Conservation (phyloP, 2,329 filamentous ascomycete species). For the Pochonia chlamydosporia region DNA sequence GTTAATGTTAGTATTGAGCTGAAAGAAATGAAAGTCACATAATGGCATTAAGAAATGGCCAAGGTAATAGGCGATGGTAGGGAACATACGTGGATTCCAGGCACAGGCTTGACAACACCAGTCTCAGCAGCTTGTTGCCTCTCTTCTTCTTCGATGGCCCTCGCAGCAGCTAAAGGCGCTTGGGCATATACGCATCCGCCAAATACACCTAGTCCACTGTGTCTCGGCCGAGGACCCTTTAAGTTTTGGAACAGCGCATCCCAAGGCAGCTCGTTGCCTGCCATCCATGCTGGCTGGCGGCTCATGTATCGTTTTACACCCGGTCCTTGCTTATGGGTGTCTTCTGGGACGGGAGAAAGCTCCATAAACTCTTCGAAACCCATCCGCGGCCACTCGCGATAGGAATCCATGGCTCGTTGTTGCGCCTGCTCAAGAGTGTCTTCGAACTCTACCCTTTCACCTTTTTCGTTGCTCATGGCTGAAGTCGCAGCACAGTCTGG, state of each 20-base stretch:
- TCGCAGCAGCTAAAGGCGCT: constrained; percentile 29
- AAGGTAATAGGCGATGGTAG: background rate
- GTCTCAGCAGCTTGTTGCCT: constrained; percentile 6
- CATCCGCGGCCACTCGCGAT: constrained; percentile 13
- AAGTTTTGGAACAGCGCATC: constrained; percentile 11
- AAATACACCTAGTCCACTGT: constrained; percentile 19
- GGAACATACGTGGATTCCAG: constrained; percentile 32
- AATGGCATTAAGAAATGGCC: too few species aligned
- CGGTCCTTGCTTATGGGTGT: background rate
- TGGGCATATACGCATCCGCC: constrained; percentile 33
- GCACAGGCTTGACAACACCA: constrained; percentile 10
- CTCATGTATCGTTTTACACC: constrained; percentile 22
- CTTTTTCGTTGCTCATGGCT: background rate
- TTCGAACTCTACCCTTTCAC: constrained; percentile 4
- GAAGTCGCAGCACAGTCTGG: background rate
- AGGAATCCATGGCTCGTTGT: background rate
- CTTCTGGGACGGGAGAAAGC: constrained; percentile 17
- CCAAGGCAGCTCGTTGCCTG: constrained; percentile 25
- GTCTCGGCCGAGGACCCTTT: constrained; percentile 12
- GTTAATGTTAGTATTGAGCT: background rate
- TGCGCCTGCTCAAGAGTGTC: constrained; percentile 1
- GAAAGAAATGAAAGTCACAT: too few species aligned
- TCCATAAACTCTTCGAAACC: constrained; percentile 25
- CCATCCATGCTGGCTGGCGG: constrained; percentile 25
- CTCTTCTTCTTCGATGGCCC: constrained; percentile 27